Conservation (phyloP, 768 basidiomycete species). For the Coprinellus aureogranulatus region DNA sequence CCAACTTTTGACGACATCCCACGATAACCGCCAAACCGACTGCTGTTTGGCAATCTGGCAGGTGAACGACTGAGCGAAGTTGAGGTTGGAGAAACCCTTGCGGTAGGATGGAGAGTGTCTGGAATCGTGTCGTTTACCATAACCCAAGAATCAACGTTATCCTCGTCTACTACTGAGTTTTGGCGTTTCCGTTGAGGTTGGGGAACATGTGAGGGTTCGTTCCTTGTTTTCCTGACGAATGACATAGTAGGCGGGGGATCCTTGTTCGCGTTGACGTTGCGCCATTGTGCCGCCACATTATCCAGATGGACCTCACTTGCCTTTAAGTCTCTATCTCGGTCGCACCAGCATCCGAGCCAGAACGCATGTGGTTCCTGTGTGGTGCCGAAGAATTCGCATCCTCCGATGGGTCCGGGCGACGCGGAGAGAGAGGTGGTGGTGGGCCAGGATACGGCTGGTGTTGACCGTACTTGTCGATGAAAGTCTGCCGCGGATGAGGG, state of each 20-base stretch:
- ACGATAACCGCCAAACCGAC: not conserved
- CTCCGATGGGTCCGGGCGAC: slow-evolving; percentile 37
- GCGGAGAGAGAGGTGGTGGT: slow-evolving; percentile 48
- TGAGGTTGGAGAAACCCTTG: slow-evolving; percentile 15
- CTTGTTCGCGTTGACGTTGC: slow-evolving; percentile 22
- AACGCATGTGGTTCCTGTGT: slow-evolving; percentile 36
- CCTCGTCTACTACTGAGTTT: not conserved
- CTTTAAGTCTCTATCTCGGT: slow-evolving; percentile 44
- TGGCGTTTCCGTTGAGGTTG: not conserved
- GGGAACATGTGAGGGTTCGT: slow-evolving; percentile 24
- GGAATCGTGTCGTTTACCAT: slow-evolving; percentile 20
- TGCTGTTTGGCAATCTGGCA: not conserved
- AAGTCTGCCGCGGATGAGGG: slow-evolving; percentile 10
- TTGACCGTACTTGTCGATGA: slow-evolving; percentile 32
- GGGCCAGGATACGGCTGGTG: slow-evolving; percentile 30
- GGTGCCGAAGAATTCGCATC: slow-evolving; percentile 37
- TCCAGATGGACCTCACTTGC: slow-evolving; percentile 29
- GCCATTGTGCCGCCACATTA: slow-evolving; percentile 24
- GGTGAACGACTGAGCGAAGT: not conserved
- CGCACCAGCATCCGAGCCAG: slow-evolving; percentile 53
- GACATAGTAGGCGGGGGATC: slow-evolving; percentile 22
- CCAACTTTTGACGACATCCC: not conserved
- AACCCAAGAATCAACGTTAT: slow-evolving; percentile 21
- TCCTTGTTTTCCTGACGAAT: slow-evolving; percentile 27
- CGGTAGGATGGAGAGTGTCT: slow-evolving; percentile 23